Base-by-base conservation (phyloP, 2,329 filamentous ascomycete species). In the Monilinia polystroma region DNA sequence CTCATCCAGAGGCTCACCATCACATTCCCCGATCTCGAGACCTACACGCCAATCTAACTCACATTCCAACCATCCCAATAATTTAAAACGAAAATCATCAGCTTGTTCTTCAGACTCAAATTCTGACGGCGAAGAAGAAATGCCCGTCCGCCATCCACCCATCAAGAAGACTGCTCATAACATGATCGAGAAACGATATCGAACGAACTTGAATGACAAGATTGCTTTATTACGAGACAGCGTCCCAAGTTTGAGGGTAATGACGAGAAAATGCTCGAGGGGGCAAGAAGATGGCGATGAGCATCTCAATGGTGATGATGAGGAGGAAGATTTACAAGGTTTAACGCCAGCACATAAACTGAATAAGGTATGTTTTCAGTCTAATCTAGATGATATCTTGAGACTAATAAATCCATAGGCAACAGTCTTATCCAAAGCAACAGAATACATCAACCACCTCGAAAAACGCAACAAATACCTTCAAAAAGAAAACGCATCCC, bases 361-460 rank as follows among this genome's bases (percentile, higher is more conserved):
- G 62, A 90, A 90, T 80, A 91, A 91, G 76, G 88, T 76, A 55
- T 45, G 64, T 63, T 29, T 55, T 26, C 57, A 35, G 52, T 23
- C 32, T 18, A 29, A 18, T 32, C 32, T 14, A 11, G 12, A 56
- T 20, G 18, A 18, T 26, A 26, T 26, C 7, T 14, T 8, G 20
- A 23, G 62, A 65, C 38, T 70, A 59, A 66, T 52, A 2, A 58
- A 41, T n/a, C 23, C 16, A 62, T 14, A 66, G 75, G 73, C 73
- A 64, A 75, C 73, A 0, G 85, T 98, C 55, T 80, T 98, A 62
- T 93, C 92, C 71, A 98, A 98, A 78, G 94, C 94, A 7, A 97
- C 93, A 12, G 94, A 97, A 77, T 97, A 98, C 74, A 98, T 98
- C 71, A 87, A 89, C 41, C 93, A 98, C 78, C 81, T 98, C 2